Base-by-base conservation (phyloP, 257 asterid species). In the Solanum pinnatisectum region DNA sequence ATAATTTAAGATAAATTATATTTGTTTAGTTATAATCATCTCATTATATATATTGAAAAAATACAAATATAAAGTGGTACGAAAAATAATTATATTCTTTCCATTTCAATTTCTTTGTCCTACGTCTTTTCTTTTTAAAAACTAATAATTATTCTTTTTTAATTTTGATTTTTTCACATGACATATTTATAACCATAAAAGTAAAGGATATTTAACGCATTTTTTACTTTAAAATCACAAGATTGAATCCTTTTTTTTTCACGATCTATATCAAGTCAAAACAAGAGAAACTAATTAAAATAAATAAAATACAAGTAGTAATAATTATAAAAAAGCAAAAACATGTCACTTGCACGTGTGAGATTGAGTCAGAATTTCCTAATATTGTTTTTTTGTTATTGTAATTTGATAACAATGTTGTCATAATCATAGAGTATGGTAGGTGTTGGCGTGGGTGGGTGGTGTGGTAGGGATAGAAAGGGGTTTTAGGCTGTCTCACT, bases 401-500 rank as follows among this genome's bases (percentile, higher is more conserved):
- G 59, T 74, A 74, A 74, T 74, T 74, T 74, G 22, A 40, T 77
- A 79, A 15, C 67, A 25, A 79, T 46, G 18, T 81, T 46, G 85
- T 46, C 85, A 81, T 18, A 81, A 44, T 36, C 82, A 73, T 73
- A 36, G 27, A 35, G 30, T 73, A 39, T 4, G 59, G 88, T 6
- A 23, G 65, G 65, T 56, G 65, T 18, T 56, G n/a, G 12, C 1
- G 67, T 9, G 11, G 2, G 10, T 14, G 44, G 49, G 14, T 0
- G 70, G 39, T 46, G 42, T 14, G 44, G 82, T 52, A 44, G 84
- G 88, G 71, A 1, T 72, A 9, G 37, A 49, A 85, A 10, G 18
- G 88, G 73, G 7, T 86, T 86, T 44, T 86, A 86, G 88, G 84
- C 72, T 86, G 88, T 86, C 84, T 78, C 88, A 63, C 73, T 72